phyloP scores from a whole-genome alignment of 2,329 filamentous ascomycete genomes.

The Fusarium drepaniforme region DNA sequence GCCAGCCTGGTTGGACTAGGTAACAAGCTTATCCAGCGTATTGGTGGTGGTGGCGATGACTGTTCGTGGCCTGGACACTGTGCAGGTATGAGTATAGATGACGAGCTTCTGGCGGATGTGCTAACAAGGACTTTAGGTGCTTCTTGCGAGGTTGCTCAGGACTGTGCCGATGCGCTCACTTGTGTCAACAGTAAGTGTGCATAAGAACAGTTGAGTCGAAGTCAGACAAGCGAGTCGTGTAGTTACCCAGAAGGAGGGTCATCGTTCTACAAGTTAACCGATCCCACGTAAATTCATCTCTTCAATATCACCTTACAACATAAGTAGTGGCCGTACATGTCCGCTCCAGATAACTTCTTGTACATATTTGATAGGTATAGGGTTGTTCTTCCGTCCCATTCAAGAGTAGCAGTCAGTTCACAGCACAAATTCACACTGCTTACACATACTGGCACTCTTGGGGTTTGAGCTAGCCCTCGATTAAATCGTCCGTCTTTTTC shows the following conservation, averaged over 20 bases:
- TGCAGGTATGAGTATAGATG: not conserved
- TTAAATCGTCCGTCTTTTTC: not conserved
- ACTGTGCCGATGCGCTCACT: constrained; percentile 1
- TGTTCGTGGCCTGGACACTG: constrained; percentile 12
- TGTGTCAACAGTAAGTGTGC: constrained; percentile 4
- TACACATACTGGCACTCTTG: not conserved
- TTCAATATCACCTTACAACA: too few species aligned
- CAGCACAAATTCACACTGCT: not conserved
- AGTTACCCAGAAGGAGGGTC: too few species aligned
- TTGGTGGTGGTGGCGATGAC: not conserved
- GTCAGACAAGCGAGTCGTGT: not conserved
- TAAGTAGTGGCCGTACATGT: too few species aligned
- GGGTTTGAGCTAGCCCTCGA: not conserved
- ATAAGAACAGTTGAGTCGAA: not conserved
- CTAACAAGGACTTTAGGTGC: not conserved
- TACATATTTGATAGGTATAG: too few species aligned
- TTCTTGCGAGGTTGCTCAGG: constrained; percentile 7
- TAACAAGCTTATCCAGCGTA: constrained; percentile 9
- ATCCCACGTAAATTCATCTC: too few species aligned
- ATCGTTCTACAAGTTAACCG: too few species aligned
- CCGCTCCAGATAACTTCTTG: too few species aligned
- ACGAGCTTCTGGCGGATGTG: not conserved
- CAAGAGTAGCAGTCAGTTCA: too few species aligned
- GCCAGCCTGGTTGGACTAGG: constrained; percentile 7
- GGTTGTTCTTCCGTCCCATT: too few species aligned